Evolutionary conservation across 306 rosid species (phyloP), one percentile per base, ranked within the genome.

Genomic region (Delonix regia): DNA sequence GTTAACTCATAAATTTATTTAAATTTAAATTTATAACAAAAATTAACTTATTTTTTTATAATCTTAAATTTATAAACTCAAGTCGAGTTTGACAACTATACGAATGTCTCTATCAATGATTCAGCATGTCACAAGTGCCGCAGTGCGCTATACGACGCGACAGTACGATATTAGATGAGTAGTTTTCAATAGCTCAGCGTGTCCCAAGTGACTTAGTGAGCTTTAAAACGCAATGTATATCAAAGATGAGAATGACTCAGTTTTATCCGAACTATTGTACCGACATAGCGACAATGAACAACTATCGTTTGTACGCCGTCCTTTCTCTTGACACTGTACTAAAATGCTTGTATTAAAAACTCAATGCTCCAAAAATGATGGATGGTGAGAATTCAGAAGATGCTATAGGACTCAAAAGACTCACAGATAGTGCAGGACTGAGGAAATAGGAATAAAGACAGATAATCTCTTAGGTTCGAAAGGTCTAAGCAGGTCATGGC

Each of bases 401-500:
- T 13, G 69, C n/a, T 41, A 34, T 8, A 34, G n/a, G 47, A 36
- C 7, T 34, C 9, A 0, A 49, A 6, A 28, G 11, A 41, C 21
- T 44, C 30, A 12, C 13, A 15, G 22, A 45, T 24, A 44, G 21
- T 15, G 34, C 3, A 2, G 38, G 14, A 25, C 22, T 11, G 36
- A 25, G 24, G 39, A 13, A 5, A n/a, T 19, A 56, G 51, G n/a
- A 51, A 22, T 2, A 5, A 6, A n/a, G 18, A 21, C 25, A 36
- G 63, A 28, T n/a, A 6, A 18, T 33, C 44, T 59, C 16, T 60
- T 9, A 36, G 25, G 7, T 49, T 18, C 48, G 45, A 28, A 68
- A 68, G 13, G 41, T 42, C 38, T 53, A 25, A 60, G 78, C 67
- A 45, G 18, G 21, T 70, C 80, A 84, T 84, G 87, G 85, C 87